Evolutionary conservation across 2,329 filamentous ascomycete species (phyloP), one percentile per base, ranked within the genome.

Genomic region (Fusarium nodosum): DNA sequence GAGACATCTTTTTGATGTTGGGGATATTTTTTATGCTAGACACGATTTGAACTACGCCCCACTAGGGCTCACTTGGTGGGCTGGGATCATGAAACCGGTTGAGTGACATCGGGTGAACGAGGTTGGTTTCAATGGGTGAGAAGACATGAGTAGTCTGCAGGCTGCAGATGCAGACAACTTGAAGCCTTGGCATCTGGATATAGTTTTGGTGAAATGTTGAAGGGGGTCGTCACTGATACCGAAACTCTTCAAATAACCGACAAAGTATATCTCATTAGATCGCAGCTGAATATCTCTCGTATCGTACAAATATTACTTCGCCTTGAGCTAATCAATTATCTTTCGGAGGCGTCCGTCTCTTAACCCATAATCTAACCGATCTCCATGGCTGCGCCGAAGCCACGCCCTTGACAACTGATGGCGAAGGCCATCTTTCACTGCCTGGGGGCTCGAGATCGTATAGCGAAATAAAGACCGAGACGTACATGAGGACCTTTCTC

Each of bases 381-480:
- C 61, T 67, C 28, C 65, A 67, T 5, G 77, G 77, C 24, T 71
- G 74, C 8, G 75, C 74, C 15, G 77, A 74, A 9, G 72, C 72
- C 4, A 71, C 64, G 16, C 76, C 77, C 24, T 67, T 73, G 4
- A 68, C 24, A 24, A 74, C 66, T 24, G 68, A 68, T 1, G 77
- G 74, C 8, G 64, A 53, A 4, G 61, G 59, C 79, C 78, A 81
- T 8, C 56, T 60, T 7, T 69, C 51, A 15, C 74, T 76, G 8
- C 71, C 66, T 1, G 72, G 72, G 2, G 80, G 76, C 46, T 73
- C 60, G 26, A 82, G 74, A 22, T 81, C 78, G 56, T 81, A 82
- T 28, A 81, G 74, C 0, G 77, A 76, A 33, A 81, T 65, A 16
- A 82, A 75, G 16, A 77, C 69, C 0, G 79, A 75, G 11, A 77